Evolutionary conservation across 2,329 filamentous ascomycete species (phyloP).

Genomic region (Colletotrichum paranaense): DNA sequence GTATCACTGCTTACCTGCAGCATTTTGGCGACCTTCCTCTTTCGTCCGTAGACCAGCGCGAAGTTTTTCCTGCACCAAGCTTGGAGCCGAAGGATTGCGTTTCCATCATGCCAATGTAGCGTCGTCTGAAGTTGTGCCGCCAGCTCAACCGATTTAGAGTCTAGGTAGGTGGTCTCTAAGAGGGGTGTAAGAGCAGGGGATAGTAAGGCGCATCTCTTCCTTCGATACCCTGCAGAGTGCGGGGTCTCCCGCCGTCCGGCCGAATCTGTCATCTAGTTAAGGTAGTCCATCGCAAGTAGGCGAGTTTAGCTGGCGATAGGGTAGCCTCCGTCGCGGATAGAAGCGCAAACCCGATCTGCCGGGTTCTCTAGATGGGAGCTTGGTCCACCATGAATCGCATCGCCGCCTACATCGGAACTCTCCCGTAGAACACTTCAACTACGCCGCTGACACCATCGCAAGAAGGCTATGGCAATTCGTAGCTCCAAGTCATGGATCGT

Average conservation of each 20-base stretch:
- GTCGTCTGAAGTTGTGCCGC: neutral
- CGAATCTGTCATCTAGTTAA: neutral
- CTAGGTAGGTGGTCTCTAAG: neutral
- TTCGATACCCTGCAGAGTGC: slow-evolving; percentile 22
- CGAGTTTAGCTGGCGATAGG: neutral
- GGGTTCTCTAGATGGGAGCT: neutral
- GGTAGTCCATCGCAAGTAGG: neutral
- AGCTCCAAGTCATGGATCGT: neutral
- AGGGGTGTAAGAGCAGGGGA: neutral
- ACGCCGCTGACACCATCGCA: neutral
- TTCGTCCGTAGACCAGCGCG: slow-evolving; percentile 1
- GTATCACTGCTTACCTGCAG: neutral
- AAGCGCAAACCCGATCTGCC: neutral
- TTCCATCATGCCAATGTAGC: slow-evolving; percentile 1
- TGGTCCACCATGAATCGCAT: neutral
- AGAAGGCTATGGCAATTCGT: neutral
- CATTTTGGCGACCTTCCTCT: slow-evolving; percentile 18
- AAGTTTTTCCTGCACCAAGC: neutral
- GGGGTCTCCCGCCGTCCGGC: slow-evolving; percentile 12
- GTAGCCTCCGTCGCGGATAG: neutral
- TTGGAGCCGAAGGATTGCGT: neutral
- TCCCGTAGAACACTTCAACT: neutral
- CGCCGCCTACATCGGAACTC: neutral
- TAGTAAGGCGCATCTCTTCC: neutral
- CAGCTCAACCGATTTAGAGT: neutral